These are phyloP conservation scores for Arachis hypogaea DNA, from an alignment of 306 rosid species.

Conservation along the genomic window DNA sequence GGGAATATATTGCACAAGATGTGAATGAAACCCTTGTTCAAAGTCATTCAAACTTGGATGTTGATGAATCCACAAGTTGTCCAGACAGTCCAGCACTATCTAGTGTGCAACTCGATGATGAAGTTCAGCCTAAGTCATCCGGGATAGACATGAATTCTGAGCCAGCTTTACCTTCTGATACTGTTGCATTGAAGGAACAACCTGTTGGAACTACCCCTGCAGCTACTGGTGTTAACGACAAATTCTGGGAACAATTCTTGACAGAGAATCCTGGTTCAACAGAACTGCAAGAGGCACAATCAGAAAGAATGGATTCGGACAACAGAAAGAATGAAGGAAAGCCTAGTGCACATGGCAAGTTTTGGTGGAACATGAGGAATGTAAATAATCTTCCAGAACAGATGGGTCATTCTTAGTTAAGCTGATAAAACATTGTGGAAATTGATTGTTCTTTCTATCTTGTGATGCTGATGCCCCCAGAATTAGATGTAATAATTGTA, in stretches of 20 bases:
- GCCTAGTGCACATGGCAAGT: slow-evolving; percentile 43
- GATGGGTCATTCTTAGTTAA: slow-evolving; percentile 71
- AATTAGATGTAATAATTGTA: slow-evolving; percentile 48
- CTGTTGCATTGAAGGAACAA: slow-evolving; percentile 47
- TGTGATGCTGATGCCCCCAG: slow-evolving; percentile 41
- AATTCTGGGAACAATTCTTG: slow-evolving; percentile 86
- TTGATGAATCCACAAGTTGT: slow-evolving; percentile 58
- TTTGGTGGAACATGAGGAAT: slow-evolving; percentile 70
- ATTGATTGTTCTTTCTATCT: slow-evolving; percentile 41
- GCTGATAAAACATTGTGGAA: slow-evolving; percentile 50
- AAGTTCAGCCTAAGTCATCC: slow-evolving; percentile 53
- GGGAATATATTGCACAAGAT: slow-evolving; percentile 61
- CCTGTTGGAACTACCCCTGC: slow-evolving; percentile 37
- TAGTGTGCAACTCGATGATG: slow-evolving; percentile 51
- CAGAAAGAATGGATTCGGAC: slow-evolving; percentile 64
- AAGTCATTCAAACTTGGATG: slow-evolving; percentile 50
- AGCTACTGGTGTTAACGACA: slow-evolving; percentile 62
- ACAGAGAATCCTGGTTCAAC: slow-evolving; percentile 80
- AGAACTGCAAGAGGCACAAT: slow-evolving; percentile 59
- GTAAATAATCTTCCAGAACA: slow-evolving; percentile 70
- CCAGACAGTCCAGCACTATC: slow-evolving; percentile 55
- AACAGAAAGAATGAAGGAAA: slow-evolving; percentile 49
- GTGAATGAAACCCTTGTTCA: slow-evolving; percentile 30
- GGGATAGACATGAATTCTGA: slow-evolving; percentile 67
- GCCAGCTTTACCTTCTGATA: slow-evolving; percentile 48